Base-by-base conservation (phyloP, 2,329 filamentous ascomycete species). In the Claviceps sp. region DNA sequence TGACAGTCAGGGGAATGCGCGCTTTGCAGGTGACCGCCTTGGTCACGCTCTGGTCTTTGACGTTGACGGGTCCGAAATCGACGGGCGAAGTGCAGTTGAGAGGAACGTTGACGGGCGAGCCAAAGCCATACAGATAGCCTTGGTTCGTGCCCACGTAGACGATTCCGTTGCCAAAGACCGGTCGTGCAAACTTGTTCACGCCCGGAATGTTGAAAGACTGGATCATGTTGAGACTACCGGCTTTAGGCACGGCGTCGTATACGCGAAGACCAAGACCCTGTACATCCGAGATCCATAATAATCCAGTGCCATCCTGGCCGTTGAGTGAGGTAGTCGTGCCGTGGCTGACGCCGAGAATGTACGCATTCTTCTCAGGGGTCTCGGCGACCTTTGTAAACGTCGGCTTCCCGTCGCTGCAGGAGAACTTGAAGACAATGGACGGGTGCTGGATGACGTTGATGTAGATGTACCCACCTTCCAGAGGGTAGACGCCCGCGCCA, bases 341-440 rank as follows among this genome's bases (percentile, higher is more conserved):
- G 54, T 81, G 77, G 26, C 76, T 73, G 37, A 78, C 74, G 30
- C 78, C 78, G 0, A 81, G 70, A 48, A 74, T 68, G 52, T 73
- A 73, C 0, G 76, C 74, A 48, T 78, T 79, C 43, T 61, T 68
- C 22, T 73, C 69, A 0, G 71, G 68, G 3, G 70, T 74, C 51
- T 74, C 70, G 4, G 73, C 73, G 1, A 78, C 72, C 57, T 76
- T 74, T 22, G 74, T 72, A 50, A 82, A 80, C 2, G 70, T 69
- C 0, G 77, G 73, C 10, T 73, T 68, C 3, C 76, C 77, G 22
- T 65, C 64, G 54, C 69, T 65, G 59, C 75, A 80, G 2, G 73
- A 71, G 59, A 81, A 81, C 56, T 80, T 76, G 68, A 80, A 81
- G 17, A 78, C 75, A 48, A 76, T 70, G 0, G 76, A 76, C 14